Percentiles rank a stretch among this genome's conserved stretches.
Evolutionary conservation across 2,329 filamentous ascomycete species (phyloP).

Genomic region (Aspergillus sp.): DNA sequence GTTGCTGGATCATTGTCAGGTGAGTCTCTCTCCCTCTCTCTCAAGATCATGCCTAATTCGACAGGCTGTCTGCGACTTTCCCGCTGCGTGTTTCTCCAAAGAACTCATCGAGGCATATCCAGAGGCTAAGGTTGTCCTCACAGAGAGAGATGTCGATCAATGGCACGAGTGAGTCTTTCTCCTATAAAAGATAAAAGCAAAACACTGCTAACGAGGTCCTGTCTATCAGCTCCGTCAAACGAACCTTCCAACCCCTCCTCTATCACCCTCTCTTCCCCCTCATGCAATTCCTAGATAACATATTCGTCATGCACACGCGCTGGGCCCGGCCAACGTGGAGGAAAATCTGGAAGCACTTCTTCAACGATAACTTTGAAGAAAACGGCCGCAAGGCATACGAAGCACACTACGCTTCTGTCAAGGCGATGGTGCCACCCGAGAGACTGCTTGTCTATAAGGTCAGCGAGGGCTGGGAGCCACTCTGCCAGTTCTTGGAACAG

Average conservation of each 20-base stretch:
- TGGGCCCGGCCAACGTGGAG: not conserved
- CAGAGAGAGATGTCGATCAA: slow-evolving; percentile 17
- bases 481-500: slow-evolving; percentile 43
- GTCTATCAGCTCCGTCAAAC: not conserved
- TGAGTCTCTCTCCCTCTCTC: not conserved
- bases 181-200: not conserved
- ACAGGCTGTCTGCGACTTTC: slow-evolving; percentile 9
- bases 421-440: slow-evolving; percentile 30
- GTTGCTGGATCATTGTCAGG: slow-evolving; percentile 9
- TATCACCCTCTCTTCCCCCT: not conserved
- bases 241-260: not conserved
- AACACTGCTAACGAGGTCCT: not conserved
- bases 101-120: slow-evolving; percentile 25
- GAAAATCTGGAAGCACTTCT: not conserved
- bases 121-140: slow-evolving; percentile 10
- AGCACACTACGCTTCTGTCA: slow-evolving; percentile 45
- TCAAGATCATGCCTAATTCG: not conserved
- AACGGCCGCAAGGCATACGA: slow-evolving; percentile 14
- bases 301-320: not conserved
- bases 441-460: slow-evolving; percentile 43
- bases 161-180: slow-evolving; percentile 35
- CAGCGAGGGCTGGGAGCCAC: slow-evolving; percentile 43
- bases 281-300: not conserved
- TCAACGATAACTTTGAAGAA: not conserved
- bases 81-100: slow-evolving; percentile 9